phyloP scores from a whole-genome alignment of 768 basidiomycete species.

The Tubosaeta brunneosetosa region DNA sequence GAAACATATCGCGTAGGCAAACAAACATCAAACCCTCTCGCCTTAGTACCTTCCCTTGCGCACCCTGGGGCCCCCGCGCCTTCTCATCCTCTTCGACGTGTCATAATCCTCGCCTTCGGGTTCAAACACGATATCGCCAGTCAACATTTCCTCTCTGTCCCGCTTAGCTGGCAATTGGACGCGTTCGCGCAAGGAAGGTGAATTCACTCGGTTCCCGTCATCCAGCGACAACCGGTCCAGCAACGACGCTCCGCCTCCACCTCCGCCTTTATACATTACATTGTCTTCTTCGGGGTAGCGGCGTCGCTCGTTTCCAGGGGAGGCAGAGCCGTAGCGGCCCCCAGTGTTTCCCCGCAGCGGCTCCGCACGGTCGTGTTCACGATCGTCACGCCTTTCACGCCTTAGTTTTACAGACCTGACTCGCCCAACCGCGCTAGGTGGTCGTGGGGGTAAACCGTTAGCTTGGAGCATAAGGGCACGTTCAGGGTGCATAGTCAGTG shows the following conservation, averaged over 20 bases:
- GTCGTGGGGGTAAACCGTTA: conserved; percentile 28
- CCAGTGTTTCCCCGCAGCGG: conserved; percentile 12
- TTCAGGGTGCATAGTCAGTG: conserved; percentile 27
- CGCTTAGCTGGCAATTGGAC: conserved; percentile 36
- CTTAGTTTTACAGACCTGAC: conserved; percentile 14
- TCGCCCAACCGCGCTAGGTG: conserved; percentile 13
- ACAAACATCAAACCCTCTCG: not conserved
- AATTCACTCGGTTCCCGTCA: conserved; percentile 7
- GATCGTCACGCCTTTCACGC: conserved; percentile 20
- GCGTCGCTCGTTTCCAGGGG: conserved; percentile 13
- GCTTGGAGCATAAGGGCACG: conserved; percentile 28
- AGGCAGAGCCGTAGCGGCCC: conserved; percentile 4
- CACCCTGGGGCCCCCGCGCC: conserved; percentile 16
- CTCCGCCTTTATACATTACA: not conserved
- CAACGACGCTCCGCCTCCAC: conserved; percentile 31
- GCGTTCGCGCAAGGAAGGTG: conserved; percentile 33
- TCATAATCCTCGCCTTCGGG: conserved; percentile 22
- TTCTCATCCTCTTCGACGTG: conserved; percentile 20
- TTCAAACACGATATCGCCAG: conserved; percentile 9
- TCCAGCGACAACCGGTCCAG: conserved; percentile 36
- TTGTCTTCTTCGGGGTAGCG: conserved; percentile 16
- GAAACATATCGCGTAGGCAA: not conserved
- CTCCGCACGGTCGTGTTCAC: conserved; percentile 19
- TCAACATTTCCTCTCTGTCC: conserved; percentile 27
- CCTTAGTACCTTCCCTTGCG: conserved; percentile 21